Evolutionary conservation across 2,329 filamentous ascomycete species (phyloP), one percentile per base, ranked within the genome.

Genomic region (Tolypocladium capitatum): DNA sequence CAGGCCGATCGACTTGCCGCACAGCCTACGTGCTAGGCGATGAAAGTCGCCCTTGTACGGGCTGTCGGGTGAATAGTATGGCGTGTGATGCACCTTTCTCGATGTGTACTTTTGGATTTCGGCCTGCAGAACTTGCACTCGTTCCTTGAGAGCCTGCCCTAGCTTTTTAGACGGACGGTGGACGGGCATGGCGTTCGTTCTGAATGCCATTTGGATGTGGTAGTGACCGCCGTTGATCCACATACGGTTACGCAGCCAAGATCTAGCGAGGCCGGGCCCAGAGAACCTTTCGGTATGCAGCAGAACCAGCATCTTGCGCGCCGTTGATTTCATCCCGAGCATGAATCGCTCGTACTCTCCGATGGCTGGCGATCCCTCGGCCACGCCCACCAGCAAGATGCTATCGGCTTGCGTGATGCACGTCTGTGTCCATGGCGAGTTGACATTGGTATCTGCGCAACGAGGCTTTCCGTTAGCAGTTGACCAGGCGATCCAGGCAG

Each of bases 211-310:
- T 59, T 98, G 92, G 13, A 98, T 86, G 56, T 98, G 92, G 60
- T 94, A 92, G 62, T 98, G 94, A 5, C 91, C 91, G 16, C 92
- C 92, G 55, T 97, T 98, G 65, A 98, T 92, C 92, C 92, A 98
- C 52, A 94, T 82, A 1, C 92, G 83, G 58, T 95, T 96, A 52
- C 83, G 81, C 14, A 98, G 69, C 92, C 92, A 98, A 31, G 84
- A 80, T 46, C 92, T 75, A 0, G 92, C 96, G 33, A 95, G 64
- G 0, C 92, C 92, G 5, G 89, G 83, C 0, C 78, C 75, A 40
- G 87, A 94, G 63, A 90, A 97, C 45, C 90, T 78, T 58, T 98
- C 92, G 0, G 85, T 73, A 62, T 98, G 94, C 3, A 98, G 69
- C 24, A 98, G 69, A 1, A 98, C 89, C 3, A 98, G 72, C 52